phyloP scores from a whole-genome alignment of 805 yeast genomes.

The Kluyveromyces lactis region DNA sequence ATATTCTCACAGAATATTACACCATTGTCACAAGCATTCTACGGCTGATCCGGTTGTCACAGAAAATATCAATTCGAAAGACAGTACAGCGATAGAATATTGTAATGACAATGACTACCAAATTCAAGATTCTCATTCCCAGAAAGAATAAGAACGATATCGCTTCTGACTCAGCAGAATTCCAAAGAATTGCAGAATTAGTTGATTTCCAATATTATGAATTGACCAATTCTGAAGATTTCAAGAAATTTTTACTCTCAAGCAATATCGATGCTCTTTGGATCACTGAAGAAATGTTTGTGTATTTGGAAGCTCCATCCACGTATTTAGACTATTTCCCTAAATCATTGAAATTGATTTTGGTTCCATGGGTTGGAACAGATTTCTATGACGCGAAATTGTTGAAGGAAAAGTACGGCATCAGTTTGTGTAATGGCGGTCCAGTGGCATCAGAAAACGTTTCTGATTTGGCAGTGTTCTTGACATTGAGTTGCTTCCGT shows the following conservation, averaged over 20 bases:
- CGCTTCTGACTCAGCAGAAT: constrained; percentile 40
- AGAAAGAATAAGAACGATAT: constrained; percentile 34
- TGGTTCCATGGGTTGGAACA: constrained; percentile 54
- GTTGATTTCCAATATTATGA: constrained; percentile 34
- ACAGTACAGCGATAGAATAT: no score
- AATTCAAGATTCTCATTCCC: constrained; percentile 29
- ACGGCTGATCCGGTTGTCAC: no score
- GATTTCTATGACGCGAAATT: constrained; percentile 42
- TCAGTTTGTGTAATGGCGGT: constrained; percentile 55
- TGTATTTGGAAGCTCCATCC: constrained; percentile 35
- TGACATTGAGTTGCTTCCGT: constrained; percentile 54
- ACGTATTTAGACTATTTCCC: constrained; percentile 42
- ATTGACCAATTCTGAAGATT: constrained; percentile 35
- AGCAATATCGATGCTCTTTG: constrained; percentile 45
- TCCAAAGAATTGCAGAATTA: constrained; percentile 33
- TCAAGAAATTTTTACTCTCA: constrained; percentile 33
- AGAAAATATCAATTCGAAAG: no score
- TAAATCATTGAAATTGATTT: constrained; percentile 36
- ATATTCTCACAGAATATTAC: no score
- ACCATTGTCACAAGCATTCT: no score
- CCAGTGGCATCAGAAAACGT: constrained; percentile 56
- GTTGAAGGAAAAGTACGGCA: constrained; percentile 36
- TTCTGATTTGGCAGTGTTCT: constrained; percentile 59
- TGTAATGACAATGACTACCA: constrained; percentile 1
- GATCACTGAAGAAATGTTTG: constrained; percentile 46